Percentiles rank a stretch among this genome's conserved stretches.
Conservation (phyloP, 108 stramenopile species). For the Fragilaria crotonensis region DNA sequence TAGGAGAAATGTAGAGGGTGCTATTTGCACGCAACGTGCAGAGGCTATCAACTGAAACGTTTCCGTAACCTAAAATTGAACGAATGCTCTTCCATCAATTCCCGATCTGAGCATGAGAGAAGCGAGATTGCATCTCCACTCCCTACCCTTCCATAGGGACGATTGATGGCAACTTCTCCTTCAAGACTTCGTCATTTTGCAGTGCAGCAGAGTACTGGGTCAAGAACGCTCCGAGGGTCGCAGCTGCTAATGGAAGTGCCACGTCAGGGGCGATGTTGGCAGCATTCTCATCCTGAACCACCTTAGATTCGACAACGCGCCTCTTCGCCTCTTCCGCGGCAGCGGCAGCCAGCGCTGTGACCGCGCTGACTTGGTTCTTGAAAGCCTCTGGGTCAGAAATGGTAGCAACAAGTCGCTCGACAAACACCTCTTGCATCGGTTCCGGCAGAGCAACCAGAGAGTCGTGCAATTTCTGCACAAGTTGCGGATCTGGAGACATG, state of each 20-base stretch:
- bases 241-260: conserved; percentile 29
- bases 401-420: conserved; percentile 28
- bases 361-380: conserved; percentile 37
- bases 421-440: conserved; percentile 45
- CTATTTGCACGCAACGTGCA: no score
- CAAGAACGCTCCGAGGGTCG: conserved; percentile 44
- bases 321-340: conserved; percentile 43
- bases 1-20: no score
- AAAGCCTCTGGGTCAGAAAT: conserved; percentile 6
- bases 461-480: conserved; percentile 37
- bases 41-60: no score
- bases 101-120: no score
- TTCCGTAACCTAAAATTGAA: no score
- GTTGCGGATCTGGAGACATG: no score
- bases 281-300: not conserved
- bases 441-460: conserved; percentile 47
- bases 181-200: no score
- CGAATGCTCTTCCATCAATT: no score
- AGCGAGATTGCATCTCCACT: no score
- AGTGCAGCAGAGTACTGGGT: no score
- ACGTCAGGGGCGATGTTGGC: not conserved
- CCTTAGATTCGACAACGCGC: conserved; percentile 15
- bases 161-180: no score
- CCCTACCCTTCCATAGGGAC: no score
- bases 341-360: conserved; percentile 36